Conservation (phyloP, 768 basidiomycete genomes). For the Tephrocybe sp. region DNA sequence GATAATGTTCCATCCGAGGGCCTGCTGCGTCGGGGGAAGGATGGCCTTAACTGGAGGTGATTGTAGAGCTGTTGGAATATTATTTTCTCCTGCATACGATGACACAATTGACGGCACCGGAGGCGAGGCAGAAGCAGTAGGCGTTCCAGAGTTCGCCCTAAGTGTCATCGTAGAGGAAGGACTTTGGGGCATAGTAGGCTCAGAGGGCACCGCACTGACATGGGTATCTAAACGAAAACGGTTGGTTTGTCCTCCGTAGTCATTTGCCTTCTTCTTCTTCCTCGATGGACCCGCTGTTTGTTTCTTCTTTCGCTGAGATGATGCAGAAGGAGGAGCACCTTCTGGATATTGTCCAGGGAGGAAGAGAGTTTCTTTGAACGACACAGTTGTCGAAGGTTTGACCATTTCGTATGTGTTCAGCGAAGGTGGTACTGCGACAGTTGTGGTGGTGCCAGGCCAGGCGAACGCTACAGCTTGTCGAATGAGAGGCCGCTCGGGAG, state of each 20-base stretch:
- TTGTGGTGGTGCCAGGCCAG: slow-evolving; percentile 26
- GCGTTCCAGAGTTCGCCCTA: slow-evolving; percentile 20
- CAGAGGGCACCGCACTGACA: slow-evolving; percentile 3
- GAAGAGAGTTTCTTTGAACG: slow-evolving; percentile 31
- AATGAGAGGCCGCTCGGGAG: slow-evolving; percentile 49
- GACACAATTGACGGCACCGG: slow-evolving; percentile 1
- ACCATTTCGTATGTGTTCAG: slow-evolving; percentile 45
- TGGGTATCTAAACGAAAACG: slow-evolving; percentile 49
- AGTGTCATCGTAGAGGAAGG: neutral
- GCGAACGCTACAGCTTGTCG: slow-evolving; percentile 60
- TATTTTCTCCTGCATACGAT: neutral
- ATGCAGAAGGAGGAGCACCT: slow-evolving; percentile 20
- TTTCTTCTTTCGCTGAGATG: slow-evolving; percentile 14
- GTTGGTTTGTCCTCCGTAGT: slow-evolving; percentile 45
- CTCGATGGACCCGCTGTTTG: slow-evolving; percentile 27
- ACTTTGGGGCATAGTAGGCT: neutral
- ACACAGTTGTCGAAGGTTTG: slow-evolving; percentile 18
- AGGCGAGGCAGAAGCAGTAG: slow-evolving; percentile 10
- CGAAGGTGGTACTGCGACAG: slow-evolving; percentile 26
- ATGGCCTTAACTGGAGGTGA: neutral
- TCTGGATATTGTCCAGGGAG: slow-evolving; percentile 64
- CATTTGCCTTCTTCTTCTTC: slow-evolving; percentile 31
- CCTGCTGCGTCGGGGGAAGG: neutral
- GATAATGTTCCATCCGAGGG: neutral
- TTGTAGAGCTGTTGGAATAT: slow-evolving; percentile 1